Percentiles rank a stretch among this genome's conserved stretches.
Conservation (phyloP, 805 yeast genomes). For the Sugiyamaella americana region DNA sequence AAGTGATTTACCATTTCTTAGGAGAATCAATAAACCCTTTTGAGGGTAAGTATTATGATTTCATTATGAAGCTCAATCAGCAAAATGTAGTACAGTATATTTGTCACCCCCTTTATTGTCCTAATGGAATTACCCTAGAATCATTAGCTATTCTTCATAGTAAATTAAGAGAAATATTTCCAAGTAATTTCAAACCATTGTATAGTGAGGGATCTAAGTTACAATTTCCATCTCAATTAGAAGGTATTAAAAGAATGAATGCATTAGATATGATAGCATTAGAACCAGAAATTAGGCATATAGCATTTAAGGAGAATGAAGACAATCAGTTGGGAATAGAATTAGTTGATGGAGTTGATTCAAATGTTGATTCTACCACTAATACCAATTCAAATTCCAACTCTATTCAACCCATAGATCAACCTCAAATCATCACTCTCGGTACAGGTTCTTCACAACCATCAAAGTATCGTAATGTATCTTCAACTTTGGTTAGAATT, state of each 20-base stretch:
- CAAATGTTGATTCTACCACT: not conserved
- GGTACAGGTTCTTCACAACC: constrained; percentile 96
- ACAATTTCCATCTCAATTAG: constrained; percentile 13
- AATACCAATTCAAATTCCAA: constrained; percentile 1
- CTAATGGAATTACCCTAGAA: constrained; percentile 54
- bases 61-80: constrained; percentile 18
- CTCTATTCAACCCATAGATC: constrained; percentile 8
- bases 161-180: constrained; percentile 25
- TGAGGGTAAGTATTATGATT: constrained; percentile 19
- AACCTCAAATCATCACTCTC: constrained; percentile 57
- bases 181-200: constrained; percentile 25
- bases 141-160: constrained; percentile 41
- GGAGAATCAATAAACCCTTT: constrained; percentile 54
- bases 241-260: not conserved
- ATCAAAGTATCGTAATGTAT: constrained; percentile 75
- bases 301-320: not conserved
- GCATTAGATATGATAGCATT: constrained; percentile 4
- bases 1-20: constrained; percentile 67
- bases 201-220: constrained; percentile 15
- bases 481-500: constrained; percentile 68
- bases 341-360: not conserved
- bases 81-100: constrained; percentile 55
- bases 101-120: constrained; percentile 62
- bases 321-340: not conserved
- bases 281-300: constrained; percentile 6